These are phyloP conservation scores for Periconia sp. DNA, from an alignment of 2,329 filamentous ascomycete genomes.

Conservation along the genomic window DNA sequence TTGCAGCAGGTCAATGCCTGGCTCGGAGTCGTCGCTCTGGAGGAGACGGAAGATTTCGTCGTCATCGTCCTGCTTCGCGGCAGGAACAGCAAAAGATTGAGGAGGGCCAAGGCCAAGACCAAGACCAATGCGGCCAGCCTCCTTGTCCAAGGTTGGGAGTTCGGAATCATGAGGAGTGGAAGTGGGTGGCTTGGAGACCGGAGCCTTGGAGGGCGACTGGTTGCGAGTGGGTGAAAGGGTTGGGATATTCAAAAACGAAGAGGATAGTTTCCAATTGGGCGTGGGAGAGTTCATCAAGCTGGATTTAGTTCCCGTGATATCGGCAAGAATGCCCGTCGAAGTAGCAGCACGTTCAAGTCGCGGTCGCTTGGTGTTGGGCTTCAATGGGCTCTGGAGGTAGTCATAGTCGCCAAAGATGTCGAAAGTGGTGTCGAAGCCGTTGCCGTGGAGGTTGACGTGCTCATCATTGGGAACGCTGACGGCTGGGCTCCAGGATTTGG, in stretches of 20 bases:
- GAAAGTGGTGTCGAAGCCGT: conserved; percentile 55
- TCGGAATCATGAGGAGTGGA: conserved; percentile 25
- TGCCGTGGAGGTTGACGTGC: conserved; percentile 54
- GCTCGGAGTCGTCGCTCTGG: conserved; percentile 60
- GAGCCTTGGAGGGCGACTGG: conserved; percentile 35
- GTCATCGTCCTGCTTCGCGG: conserved; percentile 42
- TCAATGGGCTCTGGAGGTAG: conserved; percentile 65
- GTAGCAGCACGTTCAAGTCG: conserved; percentile 64
- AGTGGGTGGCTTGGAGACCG: conserved; percentile 29
- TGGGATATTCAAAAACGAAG: conserved; percentile 41
- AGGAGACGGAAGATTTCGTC: conserved; percentile 61
- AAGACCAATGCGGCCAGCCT: conserved; percentile 23
- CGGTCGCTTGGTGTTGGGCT: conserved; percentile 62
- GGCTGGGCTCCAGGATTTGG: conserved; percentile 62
- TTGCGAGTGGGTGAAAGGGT: conserved; percentile 35
- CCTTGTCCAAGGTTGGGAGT: conserved; percentile 21
- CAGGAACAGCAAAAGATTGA: conserved; percentile 31
- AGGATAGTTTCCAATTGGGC: conserved; percentile 38
- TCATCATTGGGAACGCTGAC: conserved; percentile 65
- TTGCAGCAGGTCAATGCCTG: conserved; percentile 70
- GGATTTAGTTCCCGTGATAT: conserved; percentile 59
- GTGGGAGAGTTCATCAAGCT: conserved; percentile 44
- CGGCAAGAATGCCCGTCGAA: conserved; percentile 63
- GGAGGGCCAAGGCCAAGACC: conserved; percentile 29
- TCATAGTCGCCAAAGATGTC: conserved; percentile 61